Conservation (phyloP, 371 early-diverging fungal genomes). For the Mortierella sp. region DNA sequence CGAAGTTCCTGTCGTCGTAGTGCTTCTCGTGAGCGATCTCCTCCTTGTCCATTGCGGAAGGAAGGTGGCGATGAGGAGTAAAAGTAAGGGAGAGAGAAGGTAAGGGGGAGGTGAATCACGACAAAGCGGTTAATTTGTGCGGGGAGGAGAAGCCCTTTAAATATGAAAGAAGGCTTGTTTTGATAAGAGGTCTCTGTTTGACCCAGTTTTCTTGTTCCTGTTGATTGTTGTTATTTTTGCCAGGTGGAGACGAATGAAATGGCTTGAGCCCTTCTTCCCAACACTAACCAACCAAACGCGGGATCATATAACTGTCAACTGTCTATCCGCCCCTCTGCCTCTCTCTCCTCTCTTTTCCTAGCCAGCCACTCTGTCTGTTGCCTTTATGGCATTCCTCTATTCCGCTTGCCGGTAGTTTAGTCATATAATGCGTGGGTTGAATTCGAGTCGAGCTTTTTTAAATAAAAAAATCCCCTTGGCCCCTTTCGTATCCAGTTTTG, state of each 20-base stretch:
- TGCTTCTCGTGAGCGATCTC: slow-evolving; percentile 7
- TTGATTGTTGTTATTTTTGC: too few relatives aligned
- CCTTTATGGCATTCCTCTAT: too few relatives aligned
- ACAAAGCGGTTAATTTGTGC: background rate
- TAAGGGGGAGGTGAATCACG: background rate
- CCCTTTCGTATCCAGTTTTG: background rate
- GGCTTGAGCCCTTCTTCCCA: background rate
- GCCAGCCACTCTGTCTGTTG: background rate
- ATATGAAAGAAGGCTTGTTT: background rate
- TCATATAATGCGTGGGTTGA: background rate
- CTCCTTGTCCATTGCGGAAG: background rate
- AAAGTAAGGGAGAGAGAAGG: background rate
- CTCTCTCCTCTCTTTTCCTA: background rate
- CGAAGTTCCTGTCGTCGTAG: slow-evolving; percentile 11
- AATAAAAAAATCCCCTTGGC: background rate
- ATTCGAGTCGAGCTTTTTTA: background rate
- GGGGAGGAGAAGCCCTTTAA: background rate
- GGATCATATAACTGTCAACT: too few relatives aligned
- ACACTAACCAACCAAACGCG: background rate
- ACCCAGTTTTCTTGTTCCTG: too few relatives aligned
- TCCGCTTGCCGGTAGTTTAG: background rate
- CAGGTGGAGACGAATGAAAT: too few relatives aligned
- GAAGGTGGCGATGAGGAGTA: too few relatives aligned
- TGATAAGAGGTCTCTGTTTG: background rate
- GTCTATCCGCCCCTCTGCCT: too few relatives aligned